Conservation (phyloP, 495 filamentous ascomycete species). For the Penicillium antarcticum region DNA sequence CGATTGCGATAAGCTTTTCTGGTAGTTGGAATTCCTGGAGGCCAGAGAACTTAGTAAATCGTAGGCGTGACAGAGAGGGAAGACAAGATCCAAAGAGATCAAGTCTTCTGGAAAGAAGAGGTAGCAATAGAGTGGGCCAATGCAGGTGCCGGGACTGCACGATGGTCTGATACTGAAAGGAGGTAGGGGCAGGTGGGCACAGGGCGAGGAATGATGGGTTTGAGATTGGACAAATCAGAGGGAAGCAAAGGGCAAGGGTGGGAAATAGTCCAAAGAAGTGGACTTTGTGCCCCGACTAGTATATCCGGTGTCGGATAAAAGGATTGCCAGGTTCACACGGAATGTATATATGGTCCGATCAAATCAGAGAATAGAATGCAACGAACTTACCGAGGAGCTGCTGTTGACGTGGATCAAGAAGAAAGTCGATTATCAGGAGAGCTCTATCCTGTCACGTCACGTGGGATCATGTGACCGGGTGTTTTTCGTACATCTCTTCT, state of each 20-base stretch:
- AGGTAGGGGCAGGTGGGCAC: constrained; percentile 21
- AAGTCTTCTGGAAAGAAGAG: constrained; percentile 4
- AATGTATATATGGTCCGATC: not conserved
- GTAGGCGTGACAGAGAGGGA: not conserved
- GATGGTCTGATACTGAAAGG: constrained; percentile 36
- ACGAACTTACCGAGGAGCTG: constrained; percentile 5
- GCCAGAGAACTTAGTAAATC: too few relatives aligned
- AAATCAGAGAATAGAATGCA: not conserved
- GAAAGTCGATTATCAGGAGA: too few relatives aligned
- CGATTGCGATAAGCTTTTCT: constrained; percentile 26
- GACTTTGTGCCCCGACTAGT: constrained; percentile 11
- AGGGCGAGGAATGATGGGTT: constrained; percentile 17
- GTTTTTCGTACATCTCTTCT: too few relatives aligned
- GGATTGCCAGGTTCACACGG: constrained; percentile 1
- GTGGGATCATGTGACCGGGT: not conserved
- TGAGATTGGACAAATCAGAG: constrained; percentile 20
- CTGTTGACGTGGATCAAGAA: not conserved
- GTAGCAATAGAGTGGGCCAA: constrained; percentile 25
- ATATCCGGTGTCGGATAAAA: constrained; percentile 19
- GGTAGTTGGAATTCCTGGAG: constrained; percentile 21
- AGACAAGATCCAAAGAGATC: not conserved
- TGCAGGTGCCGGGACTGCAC: constrained; percentile 32
- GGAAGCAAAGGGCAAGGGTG: constrained; percentile 9
- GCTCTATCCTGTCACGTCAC: not conserved
- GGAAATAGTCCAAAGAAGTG: constrained; percentile 23